phyloP scores from a whole-genome alignment of 1,139 yeast genomes.

The Pichia sp. region DNA sequence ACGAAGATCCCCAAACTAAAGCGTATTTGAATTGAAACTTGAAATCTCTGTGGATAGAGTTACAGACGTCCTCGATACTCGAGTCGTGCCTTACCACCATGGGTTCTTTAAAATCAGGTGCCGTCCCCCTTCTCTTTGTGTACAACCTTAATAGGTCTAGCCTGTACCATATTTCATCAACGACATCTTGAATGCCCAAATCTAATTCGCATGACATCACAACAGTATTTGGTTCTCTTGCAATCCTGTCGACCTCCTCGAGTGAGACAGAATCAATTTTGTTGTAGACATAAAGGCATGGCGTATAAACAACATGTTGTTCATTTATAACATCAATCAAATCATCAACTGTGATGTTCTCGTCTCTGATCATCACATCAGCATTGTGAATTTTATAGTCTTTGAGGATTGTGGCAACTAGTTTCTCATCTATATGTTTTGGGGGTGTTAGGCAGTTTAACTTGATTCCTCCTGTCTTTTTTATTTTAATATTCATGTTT shows the following conservation, averaged over 20 bases:
- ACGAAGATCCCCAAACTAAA: conserved; percentile 92
- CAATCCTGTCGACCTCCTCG: conserved; percentile 90
- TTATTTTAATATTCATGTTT: conserved; percentile 70
- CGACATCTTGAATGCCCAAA: conserved; percentile 80
- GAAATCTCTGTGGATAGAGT: conserved; percentile 88
- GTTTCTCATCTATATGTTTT: conserved; percentile 72
- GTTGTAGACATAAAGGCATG: conserved; percentile 89
- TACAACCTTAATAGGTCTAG: conserved; percentile 73
- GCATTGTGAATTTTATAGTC: conserved; percentile 93
- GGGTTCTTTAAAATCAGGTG: conserved; percentile 82
- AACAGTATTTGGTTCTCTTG: conserved; percentile 86
- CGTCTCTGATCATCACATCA: conserved; percentile 86
- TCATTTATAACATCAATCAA: conserved; percentile 90
- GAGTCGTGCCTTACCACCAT: conserved; percentile 82
- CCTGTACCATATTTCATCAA: conserved; percentile 91
- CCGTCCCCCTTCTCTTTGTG: conserved; percentile 80
- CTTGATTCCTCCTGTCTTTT: conserved; percentile 90
- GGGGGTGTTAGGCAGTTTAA: conserved; percentile 80
- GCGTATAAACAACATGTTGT: conserved; percentile 79
- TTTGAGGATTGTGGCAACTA: conserved; percentile 69
- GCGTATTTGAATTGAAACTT: conserved; percentile 91
- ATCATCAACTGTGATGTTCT: conserved; percentile 85
- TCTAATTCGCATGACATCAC: conserved; percentile 91
- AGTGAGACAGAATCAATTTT: conserved; percentile 92
- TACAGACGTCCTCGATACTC: conserved; percentile 82